phyloP scores from a whole-genome alignment of 164 flowering plant species.

The Vitis rotundifolia region DNA sequence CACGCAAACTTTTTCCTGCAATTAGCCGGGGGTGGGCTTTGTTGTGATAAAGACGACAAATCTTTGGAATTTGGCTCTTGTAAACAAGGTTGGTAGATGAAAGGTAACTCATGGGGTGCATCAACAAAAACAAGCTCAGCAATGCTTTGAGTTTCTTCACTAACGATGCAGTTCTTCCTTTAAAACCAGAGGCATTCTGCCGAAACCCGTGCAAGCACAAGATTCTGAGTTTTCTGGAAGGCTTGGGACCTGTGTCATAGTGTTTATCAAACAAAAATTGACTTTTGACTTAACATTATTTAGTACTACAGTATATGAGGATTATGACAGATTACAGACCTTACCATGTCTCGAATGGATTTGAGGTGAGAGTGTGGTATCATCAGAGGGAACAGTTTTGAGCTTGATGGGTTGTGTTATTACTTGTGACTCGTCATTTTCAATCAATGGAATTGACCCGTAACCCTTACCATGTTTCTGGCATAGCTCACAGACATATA shows the following conservation, averaged over 20 bases:
- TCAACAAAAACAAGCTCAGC: constrained; percentile 80
- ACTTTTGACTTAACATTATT: too few species aligned
- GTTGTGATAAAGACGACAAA: constrained; percentile 11
- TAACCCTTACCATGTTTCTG: constrained; percentile 53
- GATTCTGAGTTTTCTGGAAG: constrained; percentile 69
- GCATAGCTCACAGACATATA: constrained; percentile 81
- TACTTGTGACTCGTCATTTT: constrained; percentile 10
- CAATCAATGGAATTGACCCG: constrained; percentile 11
- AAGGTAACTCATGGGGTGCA: constrained; percentile 86
- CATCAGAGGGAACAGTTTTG: constrained; percentile 23
- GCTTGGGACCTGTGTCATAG: constrained; percentile 25
- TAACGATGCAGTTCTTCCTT: constrained; percentile 87
- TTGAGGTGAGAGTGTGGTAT: constrained; percentile 15
- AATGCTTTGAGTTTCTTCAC: constrained; percentile 81
- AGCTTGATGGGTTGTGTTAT: constrained; percentile 16
- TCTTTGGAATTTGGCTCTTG: constrained; percentile 12
- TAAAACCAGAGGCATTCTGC: constrained; percentile 89
- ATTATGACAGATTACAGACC: constrained; percentile 38
- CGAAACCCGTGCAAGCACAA: constrained; percentile 96
- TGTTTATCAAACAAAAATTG: background rate
- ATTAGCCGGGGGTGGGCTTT: constrained; percentile 39
- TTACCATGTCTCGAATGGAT: constrained; percentile 47
- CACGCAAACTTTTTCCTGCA: constrained; percentile 83
- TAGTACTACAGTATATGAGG: background rate
- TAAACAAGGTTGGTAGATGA: constrained; percentile 53